Evolutionary conservation across 371 early-diverging fungal species (phyloP).

Genomic region (Mortierella sp.): DNA sequence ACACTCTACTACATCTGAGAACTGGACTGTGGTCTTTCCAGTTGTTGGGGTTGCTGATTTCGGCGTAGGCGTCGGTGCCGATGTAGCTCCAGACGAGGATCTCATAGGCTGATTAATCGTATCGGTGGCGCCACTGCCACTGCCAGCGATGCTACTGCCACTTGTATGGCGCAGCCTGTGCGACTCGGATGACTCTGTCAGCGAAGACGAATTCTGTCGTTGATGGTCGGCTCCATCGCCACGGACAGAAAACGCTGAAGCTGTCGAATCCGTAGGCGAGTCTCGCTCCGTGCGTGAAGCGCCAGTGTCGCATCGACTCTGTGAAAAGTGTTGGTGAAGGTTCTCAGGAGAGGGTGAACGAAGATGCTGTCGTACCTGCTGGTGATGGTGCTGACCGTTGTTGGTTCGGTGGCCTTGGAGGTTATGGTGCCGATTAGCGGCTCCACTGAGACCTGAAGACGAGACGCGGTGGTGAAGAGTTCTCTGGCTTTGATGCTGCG

Average conservation of each 20-base stretch:
- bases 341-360: conserved; percentile 34
- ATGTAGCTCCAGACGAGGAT: background rate
- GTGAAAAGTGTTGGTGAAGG: background rate
- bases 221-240: background rate
- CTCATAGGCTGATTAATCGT: background rate
- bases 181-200: background rate
- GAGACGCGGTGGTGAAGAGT: background rate
- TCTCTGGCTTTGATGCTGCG: background rate
- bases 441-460: background rate
- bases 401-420: background rate
- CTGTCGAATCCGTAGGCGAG: conserved; percentile 23
- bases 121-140: background rate
- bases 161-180: background rate
- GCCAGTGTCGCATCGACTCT: background rate
- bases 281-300: background rate
- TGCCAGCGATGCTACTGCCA: background rate
- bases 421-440: background rate
- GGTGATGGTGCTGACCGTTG: background rate
- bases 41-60: background rate
- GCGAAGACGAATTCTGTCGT: background rate
- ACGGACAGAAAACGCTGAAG: conserved; percentile 13
- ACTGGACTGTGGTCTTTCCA: conserved; percentile 48
- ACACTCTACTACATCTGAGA: conserved; percentile 48
- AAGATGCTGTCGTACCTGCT: conserved; percentile 14
- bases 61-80: background rate